Base-by-base conservation (phyloP, 1,284 basidiomycete genomes). In the Cutaneotrichosporon sp. region DNA sequence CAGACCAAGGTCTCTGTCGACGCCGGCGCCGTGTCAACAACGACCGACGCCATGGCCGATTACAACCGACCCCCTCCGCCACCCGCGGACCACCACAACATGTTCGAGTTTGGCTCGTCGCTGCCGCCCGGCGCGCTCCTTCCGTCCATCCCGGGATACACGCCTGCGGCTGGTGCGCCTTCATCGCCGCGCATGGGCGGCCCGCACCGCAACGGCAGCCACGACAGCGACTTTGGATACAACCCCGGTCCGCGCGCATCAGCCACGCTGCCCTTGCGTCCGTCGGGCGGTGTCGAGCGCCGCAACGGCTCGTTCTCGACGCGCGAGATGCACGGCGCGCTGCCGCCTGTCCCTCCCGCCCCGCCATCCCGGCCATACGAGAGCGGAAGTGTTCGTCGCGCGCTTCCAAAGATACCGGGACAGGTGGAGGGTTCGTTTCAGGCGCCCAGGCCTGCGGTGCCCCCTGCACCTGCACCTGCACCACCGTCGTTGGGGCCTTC, bases 101-200 rank as follows among this genome's bases (percentile, higher is more conserved):
- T 18, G 51, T 54, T 57, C 45, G 58, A 64, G 36, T 60, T 57
- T 38, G 58, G 51, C 3, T 59, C 60, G 16, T 27, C 57, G 3
- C 47, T 65, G 11, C 57, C 64, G 5, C 57, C 64, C 4, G 64
- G 60, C 18, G 50, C 57, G 2, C 50, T 62, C 2, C 16, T 54
- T 11, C 59, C 60, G 18, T 16, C 46, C 29, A 10, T 31, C 2
- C 22, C 56, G 2, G 34, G 47, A 4, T 22, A 31, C 22, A 36
- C 38, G 9, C 18, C 31, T 4, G 25, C 18, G 10, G 25, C 34
- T 5, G 25, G 47, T 9, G 9, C 18, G 4, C 25, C 27, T 27
- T 27, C 47, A 9, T 11, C 25, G 13, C 51, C 13, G 18, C 34
- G 27, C 16, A 29, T 9, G 6, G 22, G 51, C 34, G 10, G 24